Evolutionary conservation across 2,329 filamentous ascomycete genomes (phyloP), one percentile per base, ranked within the genome.

Genomic region (Fusarium sambucinum): DNA sequence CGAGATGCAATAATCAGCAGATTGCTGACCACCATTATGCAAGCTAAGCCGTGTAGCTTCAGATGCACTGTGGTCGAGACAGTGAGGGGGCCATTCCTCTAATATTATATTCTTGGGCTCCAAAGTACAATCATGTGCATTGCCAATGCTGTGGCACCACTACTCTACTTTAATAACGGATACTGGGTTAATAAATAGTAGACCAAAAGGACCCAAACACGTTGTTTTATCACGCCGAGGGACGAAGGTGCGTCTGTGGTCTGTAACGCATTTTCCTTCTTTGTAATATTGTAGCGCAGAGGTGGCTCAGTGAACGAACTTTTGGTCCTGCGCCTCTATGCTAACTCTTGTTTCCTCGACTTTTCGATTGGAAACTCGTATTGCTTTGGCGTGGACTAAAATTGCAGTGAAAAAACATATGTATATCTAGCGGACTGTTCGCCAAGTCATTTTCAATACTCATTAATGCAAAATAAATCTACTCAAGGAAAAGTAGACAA

Each of bases 1-100:
- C n/a, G 13, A 11, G 2, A 40, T 27, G 41, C 38, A 32, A 12
- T 7, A 56, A 48, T 57, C 42, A 32, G 58, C 57, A 48, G 42
- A 44, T 59, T 63, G 50, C 59, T 63, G 59, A 63, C 59, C 59
- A 63, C 59, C 58, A 29, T 38, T 45, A 62, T 57, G 59, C 37
- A 63, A 16, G n/a, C 12, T 4, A 63, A 8, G 13, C 19, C 8
- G 32, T 14, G n/a, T 58, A 17, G 12, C 17, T 47, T 16, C 40
- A 17, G 19, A 47, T 21, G 52, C 16, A 55, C 41, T n/a, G n/a
- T 29, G 41, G 8, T 30, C n/a, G 13, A n/a, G 2, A 47, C 23
- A 47, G 30, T 35, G 25, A 13, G 1, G 13, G 23, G 13, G 45
- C 17, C 17, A 16, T 51, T 16, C 11, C 1, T 5, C 27, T 6